Conservation (phyloP, 2,329 filamentous ascomycete genomes). For the Geosmithia flava region DNA sequence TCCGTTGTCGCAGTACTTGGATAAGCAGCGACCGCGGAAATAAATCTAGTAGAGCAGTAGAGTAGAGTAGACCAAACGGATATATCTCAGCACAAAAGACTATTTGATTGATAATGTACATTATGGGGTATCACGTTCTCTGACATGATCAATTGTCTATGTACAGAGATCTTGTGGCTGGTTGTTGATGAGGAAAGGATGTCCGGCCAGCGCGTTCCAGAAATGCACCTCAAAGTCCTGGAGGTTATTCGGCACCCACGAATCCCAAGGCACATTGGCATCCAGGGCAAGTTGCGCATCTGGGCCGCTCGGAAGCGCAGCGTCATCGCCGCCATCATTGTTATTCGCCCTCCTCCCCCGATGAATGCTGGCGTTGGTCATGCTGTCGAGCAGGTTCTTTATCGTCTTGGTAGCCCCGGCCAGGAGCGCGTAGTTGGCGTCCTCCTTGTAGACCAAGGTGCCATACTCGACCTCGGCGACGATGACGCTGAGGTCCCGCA, state of each 20-base stretch:
- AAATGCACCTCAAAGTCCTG: conserved; percentile 2
- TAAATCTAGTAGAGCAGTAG: not conserved
- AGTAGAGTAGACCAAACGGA: too few relatives aligned
- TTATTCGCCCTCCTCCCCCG: too few relatives aligned
- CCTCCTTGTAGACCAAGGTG: conserved; percentile 6
- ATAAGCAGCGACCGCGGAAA: not conserved
- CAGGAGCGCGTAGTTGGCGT: conserved; percentile 9
- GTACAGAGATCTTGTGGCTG: not conserved
- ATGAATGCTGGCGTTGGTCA: conserved; percentile 10
- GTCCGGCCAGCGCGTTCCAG: conserved; percentile 1
- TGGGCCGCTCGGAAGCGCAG: too few relatives aligned
- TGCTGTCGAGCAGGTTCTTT: conserved; percentile 15
- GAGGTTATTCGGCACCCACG: not conserved
- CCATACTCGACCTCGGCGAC: conserved; percentile 8
- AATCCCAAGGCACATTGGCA: not conserved
- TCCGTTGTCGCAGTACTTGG: not conserved
- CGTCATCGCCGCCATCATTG: too few relatives aligned
- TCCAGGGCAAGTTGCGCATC: too few relatives aligned
- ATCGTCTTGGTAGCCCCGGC: conserved; percentile 8
- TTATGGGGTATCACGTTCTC: too few relatives aligned
- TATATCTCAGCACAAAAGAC: too few relatives aligned
- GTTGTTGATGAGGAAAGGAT: not conserved
- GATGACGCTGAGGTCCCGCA: conserved; percentile 7
- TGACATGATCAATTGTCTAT: too few relatives aligned
- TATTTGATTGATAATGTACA: too few relatives aligned